Evolutionary conservation across 2,329 filamentous ascomycete species (phyloP).

Genomic region (Trichothecium roseum): DNA sequence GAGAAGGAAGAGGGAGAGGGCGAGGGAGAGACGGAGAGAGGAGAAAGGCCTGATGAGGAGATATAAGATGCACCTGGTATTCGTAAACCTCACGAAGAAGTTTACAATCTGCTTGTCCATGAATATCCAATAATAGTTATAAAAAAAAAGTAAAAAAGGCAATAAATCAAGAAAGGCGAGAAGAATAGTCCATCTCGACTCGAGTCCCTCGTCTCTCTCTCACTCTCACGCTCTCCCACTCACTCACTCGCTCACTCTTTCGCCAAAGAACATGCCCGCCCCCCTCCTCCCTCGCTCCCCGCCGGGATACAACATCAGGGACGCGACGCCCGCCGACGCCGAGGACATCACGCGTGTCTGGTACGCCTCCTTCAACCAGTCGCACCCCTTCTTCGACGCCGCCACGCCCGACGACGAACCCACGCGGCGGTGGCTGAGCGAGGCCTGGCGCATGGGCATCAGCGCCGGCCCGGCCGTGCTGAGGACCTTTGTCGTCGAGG

Average conservation of each 20-base stretch:
- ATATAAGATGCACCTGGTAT: no score
- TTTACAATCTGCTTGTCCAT: no score
- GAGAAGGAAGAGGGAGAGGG: no score
- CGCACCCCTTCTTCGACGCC: slow-evolving; percentile 1
- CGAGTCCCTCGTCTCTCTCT: background rate
- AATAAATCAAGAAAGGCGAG: background rate
- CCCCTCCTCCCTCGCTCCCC: no score
- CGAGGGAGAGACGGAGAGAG: no score
- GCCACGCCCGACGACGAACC: slow-evolving; percentile 1
- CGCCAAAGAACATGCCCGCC: no score
- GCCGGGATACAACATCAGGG: background rate
- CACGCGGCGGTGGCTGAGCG: slow-evolving; percentile 1
- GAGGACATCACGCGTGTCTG: slow-evolving; percentile 1
- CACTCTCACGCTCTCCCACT: background rate
- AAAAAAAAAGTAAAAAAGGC: background rate
- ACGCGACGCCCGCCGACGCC: slow-evolving; percentile 1
- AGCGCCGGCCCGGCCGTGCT: slow-evolving; percentile 1
- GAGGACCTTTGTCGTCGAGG: slow-evolving; percentile 1
- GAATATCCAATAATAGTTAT: background rate
- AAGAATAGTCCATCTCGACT: background rate
- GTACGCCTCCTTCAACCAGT: slow-evolving; percentile 2
- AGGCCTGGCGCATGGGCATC: slow-evolving; percentile 2
- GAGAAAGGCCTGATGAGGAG: no score
- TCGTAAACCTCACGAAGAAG: no score
- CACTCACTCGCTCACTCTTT: background rate